These are phyloP conservation scores for Fusarium brevicatenulatum DNA, from an alignment of 2,329 filamentous ascomycete species.

Conservation along the genomic window DNA sequence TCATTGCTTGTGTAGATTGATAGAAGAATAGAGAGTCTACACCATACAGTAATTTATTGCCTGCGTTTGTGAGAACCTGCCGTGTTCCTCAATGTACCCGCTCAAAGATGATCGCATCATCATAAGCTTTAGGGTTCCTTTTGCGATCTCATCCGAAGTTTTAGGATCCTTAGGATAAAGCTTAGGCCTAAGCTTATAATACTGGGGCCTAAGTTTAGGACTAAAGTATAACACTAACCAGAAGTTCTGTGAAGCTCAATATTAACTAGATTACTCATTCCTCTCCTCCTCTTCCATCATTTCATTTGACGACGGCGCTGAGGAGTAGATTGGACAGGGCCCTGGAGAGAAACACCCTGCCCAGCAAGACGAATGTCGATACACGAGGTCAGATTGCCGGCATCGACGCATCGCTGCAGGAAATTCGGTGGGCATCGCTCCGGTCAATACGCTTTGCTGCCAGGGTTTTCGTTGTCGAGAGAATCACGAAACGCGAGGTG, in stretches of 20 bases:
- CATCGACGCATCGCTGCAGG: neutral
- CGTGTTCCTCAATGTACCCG: accelerated
- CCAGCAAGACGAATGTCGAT: neutral
- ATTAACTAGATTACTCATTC: too few species aligned
- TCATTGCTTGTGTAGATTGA: accelerated
- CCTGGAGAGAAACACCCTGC: neutral
- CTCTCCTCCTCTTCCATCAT: too few species aligned
- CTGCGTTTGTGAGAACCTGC: accelerated
- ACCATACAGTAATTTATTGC: accelerated
- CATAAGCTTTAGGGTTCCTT: neutral
- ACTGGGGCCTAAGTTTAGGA: too few species aligned
- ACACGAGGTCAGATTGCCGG: neutral
- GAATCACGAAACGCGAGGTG: neutral
- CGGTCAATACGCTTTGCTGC: accelerated
- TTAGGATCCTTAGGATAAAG: too few species aligned
- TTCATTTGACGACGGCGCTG: neutral
- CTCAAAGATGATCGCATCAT: too few species aligned
- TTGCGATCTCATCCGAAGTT: accelerated
- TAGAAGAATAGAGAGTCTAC: neutral
- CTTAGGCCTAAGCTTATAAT: neutral
- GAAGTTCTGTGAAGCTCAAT: too few species aligned
- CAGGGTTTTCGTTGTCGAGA: neutral
- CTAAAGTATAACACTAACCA: too few species aligned
- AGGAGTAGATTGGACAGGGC: accelerated
- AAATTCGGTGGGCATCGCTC: accelerated